Evolutionary conservation across 768 basidiomycete genomes (phyloP), one percentile per base, ranked within the genome.

Genomic region (Stropharia rugosoannulata): DNA sequence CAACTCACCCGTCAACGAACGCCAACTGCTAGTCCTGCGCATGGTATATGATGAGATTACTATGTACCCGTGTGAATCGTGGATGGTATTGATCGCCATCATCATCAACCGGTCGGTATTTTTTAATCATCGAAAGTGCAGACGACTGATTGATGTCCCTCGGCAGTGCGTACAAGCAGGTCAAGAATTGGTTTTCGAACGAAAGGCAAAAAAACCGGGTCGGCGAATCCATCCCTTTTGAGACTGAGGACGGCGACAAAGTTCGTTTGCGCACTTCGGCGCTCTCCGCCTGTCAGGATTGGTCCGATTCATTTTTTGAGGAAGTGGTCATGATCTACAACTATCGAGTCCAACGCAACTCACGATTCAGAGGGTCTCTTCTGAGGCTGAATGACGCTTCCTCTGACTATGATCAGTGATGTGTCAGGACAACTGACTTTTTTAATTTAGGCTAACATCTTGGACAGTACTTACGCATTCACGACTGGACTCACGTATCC

Each of bases 121-220:
- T 43, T 55, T 16, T 32, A 19, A 32, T 58, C 44, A 55, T 11
- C 47, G 12, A 18, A 13, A 36, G 32, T 4, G 51, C 27, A 45
- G 37, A 41, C 46, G 40, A 29, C 47, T 49, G 54, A 46, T 57
- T 47, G 36, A 49, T 27, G 40, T 22, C 19, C 38, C 38, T 48
- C 46, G 27, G 22, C 64, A 83, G 82, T 59, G 77, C 82, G 46
- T 82, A 81, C 62, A 79, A 78, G 62, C 83, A 84, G 67, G 78
- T 85, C 52, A 84, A 82, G 69, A 84, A 84, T 59, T 86, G 84
- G 84, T 86, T 86, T 57, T 83, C 82, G 4, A 86, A 86, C 66
- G 78, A 84, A 68, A 76, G 84, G 41, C 84, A 77, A 62, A 77
- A 77, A 57, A 71, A 72, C 45, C 71, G 69, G 55, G 62, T 57